Evolutionary conservation across 1,139 yeast genomes (phyloP), one percentile per base, ranked within the genome.

Genomic region (Blastobotrys illinoisensis): DNA sequence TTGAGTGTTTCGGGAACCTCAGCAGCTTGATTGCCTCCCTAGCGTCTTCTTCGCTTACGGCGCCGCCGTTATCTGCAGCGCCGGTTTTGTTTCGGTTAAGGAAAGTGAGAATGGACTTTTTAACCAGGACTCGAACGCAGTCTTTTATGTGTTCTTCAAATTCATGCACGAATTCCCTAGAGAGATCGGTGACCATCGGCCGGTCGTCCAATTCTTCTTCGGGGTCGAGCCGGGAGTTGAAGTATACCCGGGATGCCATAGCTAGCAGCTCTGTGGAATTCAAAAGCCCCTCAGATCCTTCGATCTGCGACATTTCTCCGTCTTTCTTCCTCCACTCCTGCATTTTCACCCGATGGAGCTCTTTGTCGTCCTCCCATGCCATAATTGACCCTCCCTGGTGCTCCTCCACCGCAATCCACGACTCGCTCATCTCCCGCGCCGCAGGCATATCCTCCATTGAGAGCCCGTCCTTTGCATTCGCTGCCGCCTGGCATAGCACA

Each of bases 371-470:
- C 23, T 43, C 54, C 3, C 18, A 45, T 13, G 49, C 54, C 9
- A 26, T 32, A 4, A 53, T 26, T 2, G 16, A 45, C 2, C 57
- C 61, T 20, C 76, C 72, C 58, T 79, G 82, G 5, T 66, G 64
- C 46, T 79, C 79, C 63, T 83, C 88, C 66, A 78, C 68, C 11
- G 66, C 65, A 1, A 79, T 64, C 67, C 78, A 81, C 19, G 69
- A 69, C 18, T 72, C 73, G 56, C 79, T 75, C 78, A 82, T 76
- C 64, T 83, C 88, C 58, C 71, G 70, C 0, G 84, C 79, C 1
- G 74, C 70, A 0, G 87, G 87, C 24, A 82, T 66, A 2, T 79
- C 79, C 21, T 67, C 66, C 64, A 75, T 73, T 7, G 67, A 64
- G 13, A 76, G 26, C n/a, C 24, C 47, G 6, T 32, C 40, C 3